These are phyloP conservation scores for Scheffersomyces amazonensis DNA, from an alignment of 805 yeast species.

Conservation along the genomic window DNA sequence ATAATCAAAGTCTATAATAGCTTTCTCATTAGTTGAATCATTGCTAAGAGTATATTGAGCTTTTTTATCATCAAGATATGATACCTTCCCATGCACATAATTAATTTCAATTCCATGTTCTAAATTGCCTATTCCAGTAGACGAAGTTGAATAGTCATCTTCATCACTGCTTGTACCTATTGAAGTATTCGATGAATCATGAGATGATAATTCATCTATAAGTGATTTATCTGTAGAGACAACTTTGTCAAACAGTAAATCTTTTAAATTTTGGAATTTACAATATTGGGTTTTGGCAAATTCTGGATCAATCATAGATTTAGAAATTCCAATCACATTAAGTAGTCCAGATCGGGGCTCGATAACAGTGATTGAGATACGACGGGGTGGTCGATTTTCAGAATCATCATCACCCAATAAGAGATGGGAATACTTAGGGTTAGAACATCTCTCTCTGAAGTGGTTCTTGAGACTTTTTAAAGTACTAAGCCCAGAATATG, in stretches of 20 bases:
- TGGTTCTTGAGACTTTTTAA: conserved; percentile 26
- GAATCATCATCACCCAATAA: neutral
- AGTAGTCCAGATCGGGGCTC: conserved; percentile 41
- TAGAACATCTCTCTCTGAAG: conserved; percentile 10
- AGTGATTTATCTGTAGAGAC: conserved; percentile 13
- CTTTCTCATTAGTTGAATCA: conserved; percentile 5
- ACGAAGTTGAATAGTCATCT: neutral
- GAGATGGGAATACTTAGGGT: conserved; percentile 1
- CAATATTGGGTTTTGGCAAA: conserved; percentile 38
- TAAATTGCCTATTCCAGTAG: conserved; percentile 1
- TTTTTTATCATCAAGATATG: conserved; percentile 18
- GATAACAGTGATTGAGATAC: conserved; percentile 29
- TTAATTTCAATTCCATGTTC: conserved; percentile 18
- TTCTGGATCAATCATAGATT: conserved; percentile 34
- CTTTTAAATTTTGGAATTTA: conserved; percentile 27
- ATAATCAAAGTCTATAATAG: conserved; percentile 40
- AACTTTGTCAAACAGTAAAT: conserved; percentile 24
- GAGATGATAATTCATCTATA: neutral
- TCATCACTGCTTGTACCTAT: neutral
- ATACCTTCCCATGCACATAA: conserved; percentile 33
- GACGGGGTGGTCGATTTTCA: conserved; percentile 1
- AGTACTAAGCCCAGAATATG: conserved; percentile 40
- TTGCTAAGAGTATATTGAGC: conserved; percentile 25
- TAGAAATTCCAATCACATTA: conserved; percentile 38
- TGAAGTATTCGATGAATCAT: too few species aligned